A percentile compares a stretch with the other conserved stretches of the same genome.
Conservation (phyloP, 495 filamentous ascomycete species). For the Aspergillus nidulans region DNA sequence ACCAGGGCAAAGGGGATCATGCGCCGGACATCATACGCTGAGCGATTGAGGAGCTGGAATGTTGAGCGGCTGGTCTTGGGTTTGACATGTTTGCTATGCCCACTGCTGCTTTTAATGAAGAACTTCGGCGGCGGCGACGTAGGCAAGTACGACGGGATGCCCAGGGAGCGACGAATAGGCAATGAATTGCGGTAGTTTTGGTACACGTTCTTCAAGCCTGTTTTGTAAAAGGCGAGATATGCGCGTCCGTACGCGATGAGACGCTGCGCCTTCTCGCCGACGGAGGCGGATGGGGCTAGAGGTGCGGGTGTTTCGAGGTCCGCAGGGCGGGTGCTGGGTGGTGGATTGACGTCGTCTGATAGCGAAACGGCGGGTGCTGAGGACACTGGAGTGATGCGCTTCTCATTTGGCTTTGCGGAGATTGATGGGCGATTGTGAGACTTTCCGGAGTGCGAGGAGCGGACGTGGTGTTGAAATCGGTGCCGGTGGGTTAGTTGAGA, state of each 20-base stretch:
- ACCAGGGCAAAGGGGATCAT: conserved; percentile 72
- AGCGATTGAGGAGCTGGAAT: conserved; percentile 63
- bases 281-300: conserved; percentile 15
- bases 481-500: neutral
- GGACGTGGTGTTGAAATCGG: conserved; percentile 6
- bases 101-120: neutral
- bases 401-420: conserved; percentile 11
- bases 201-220: conserved; percentile 66
- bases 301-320: conserved; percentile 25
- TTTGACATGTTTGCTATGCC: neutral
- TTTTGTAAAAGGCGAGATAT: conserved; percentile 76
- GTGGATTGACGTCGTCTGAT: conserved; percentile 33
- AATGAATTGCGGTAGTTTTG: conserved; percentile 45
- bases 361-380: conserved; percentile 14
- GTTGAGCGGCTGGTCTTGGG: conserved; percentile 48
- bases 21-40: conserved; percentile 62
- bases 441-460: conserved; percentile 11
- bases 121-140: conserved; percentile 28
- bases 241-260: conserved; percentile 40
- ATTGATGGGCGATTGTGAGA: conserved; percentile 21
- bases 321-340: conserved; percentile 36
- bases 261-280: conserved; percentile 31
- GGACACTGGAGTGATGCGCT: conserved; percentile 13
- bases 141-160: conserved; percentile 28
- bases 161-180: conserved; percentile 30